Conservation (phyloP, 2,329 filamentous ascomycete species). For the Penicillium digitatum region DNA sequence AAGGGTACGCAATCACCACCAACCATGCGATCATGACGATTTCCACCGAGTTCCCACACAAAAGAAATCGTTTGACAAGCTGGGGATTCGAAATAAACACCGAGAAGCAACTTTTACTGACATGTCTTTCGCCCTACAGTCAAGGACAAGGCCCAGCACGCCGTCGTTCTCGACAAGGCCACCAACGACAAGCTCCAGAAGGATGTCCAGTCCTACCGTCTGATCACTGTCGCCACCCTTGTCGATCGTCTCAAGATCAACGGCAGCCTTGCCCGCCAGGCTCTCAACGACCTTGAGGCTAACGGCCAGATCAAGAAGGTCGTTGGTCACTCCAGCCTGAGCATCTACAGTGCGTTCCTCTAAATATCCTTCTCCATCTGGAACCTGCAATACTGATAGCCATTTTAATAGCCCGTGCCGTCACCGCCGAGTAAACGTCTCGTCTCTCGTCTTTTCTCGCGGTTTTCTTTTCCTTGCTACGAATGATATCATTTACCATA, state of each 20-base stretch:
- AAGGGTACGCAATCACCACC: slow-evolving; percentile 46
- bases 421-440: slow-evolving; percentile 44
- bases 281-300: slow-evolving; percentile 90
- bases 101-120: slow-evolving; percentile 14
- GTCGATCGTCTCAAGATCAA: slow-evolving; percentile 99
- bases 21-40: slow-evolving; percentile 23
- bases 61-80: slow-evolving; percentile 15
- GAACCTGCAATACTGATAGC: slow-evolving; percentile 8
- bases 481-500: slow-evolving; percentile 40
- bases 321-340: slow-evolving; percentile 92
- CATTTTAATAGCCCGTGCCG: slow-evolving; percentile 38
- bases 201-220: slow-evolving; percentile 99
- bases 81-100: slow-evolving; percentile 6
- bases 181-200: slow-evolving; percentile 99
- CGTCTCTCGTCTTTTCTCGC: slow-evolving; percentile 33
- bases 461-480: slow-evolving; percentile 37
- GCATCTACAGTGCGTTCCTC: slow-evolving; percentile 81
- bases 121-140: slow-evolving; percentile 55
- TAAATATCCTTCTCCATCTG: not conserved
- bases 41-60: slow-evolving; percentile 12
- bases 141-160: slow-evolving; percentile 99
- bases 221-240: slow-evolving; percentile 96
- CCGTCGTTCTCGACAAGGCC: slow-evolving; percentile 95
- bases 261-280: slow-evolving; percentile 88
- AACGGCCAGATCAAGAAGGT: slow-evolving; percentile 98